phyloP scores from a whole-genome alignment of 208 protist species.

The Wallacemonas sp. region DNA sequence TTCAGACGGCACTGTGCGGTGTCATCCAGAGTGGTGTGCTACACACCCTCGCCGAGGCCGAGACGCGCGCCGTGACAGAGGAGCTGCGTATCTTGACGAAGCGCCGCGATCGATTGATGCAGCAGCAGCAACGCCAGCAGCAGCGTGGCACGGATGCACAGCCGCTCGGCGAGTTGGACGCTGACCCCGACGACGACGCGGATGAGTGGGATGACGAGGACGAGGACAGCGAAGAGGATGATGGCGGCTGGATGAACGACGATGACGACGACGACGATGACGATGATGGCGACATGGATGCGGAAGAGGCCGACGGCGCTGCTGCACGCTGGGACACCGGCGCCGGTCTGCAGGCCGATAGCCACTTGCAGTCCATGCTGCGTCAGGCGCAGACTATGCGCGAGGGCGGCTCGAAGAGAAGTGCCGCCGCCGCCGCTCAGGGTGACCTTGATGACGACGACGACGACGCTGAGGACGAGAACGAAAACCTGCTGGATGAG shows the following conservation, averaged over 20 bases:
- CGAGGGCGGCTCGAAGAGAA: conserved; percentile 7
- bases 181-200: conserved; percentile 23
- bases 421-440: background rate
- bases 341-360: conserved; percentile 16
- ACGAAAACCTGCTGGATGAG: conserved; percentile 74
- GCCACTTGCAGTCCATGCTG: conserved; percentile 34
- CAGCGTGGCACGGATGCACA: background rate
- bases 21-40: conserved; percentile 54
- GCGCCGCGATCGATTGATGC: background rate
- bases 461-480: conserved; percentile 39
- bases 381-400: conserved; percentile 39
- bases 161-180: background rate
- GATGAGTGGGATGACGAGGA: conserved; percentile 45
- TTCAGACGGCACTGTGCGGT: conserved; percentile 35
- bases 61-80: conserved; percentile 12
- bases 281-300: conserved; percentile 31
- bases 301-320: conserved; percentile 22
- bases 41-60: conserved; percentile 32
- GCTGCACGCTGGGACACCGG: conserved; percentile 3
- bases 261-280: conserved; percentile 38
- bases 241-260: conserved; percentile 33
- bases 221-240: conserved; percentile 22
- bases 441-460: conserved; percentile 15
- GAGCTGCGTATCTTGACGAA: conserved; percentile 27
- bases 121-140: conserved; percentile 1